These are phyloP conservation scores for Beauveria caledonica DNA, from an alignment of 2,329 filamentous ascomycete genomes.

Conservation along the genomic window DNA sequence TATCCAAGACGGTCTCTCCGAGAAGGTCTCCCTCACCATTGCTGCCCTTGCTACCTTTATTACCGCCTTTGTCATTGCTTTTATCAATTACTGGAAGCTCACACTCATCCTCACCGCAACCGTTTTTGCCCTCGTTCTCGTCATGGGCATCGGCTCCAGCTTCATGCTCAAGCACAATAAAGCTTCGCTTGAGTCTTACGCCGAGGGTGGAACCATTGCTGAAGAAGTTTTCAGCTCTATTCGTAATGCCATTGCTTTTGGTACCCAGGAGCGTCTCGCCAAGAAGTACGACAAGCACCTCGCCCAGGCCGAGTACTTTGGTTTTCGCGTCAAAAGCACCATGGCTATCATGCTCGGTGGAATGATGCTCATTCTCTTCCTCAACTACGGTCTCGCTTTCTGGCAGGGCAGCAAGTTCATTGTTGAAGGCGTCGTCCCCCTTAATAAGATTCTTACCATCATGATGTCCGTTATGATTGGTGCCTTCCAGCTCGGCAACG, in stretches of 20 bases:
- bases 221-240: slow-evolving; percentile 94
- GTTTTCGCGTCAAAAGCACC: slow-evolving; percentile 64
- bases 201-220: slow-evolving; percentile 75
- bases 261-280: slow-evolving; percentile 87
- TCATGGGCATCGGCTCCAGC: slow-evolving; percentile 64
- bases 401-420: slow-evolving; percentile 79
- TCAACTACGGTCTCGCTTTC: slow-evolving; percentile 82
- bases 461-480: slow-evolving; percentile 89
- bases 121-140: slow-evolving; percentile 67
- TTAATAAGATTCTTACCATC: slow-evolving; percentile 72
- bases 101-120: slow-evolving; percentile 80
- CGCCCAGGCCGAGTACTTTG: slow-evolving; percentile 62
- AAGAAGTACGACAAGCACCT: slow-evolving; percentile 75
- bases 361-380: slow-evolving; percentile 77
- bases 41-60: slow-evolving; percentile 74
- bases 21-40: slow-evolving; percentile 75
- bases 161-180: slow-evolving; percentile 80
- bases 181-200: slow-evolving; percentile 68
- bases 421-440: slow-evolving; percentile 52
- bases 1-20: slow-evolving; percentile 87
- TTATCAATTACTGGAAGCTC: slow-evolving; percentile 86
- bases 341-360: slow-evolving; percentile 72
- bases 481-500: slow-evolving; percentile 81
- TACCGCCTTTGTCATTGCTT: slow-evolving; percentile 83
- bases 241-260: slow-evolving; percentile 85